Evolutionary conservation across 305 asterid genomes (phyloP).

Genomic region (Fraxinus greggii): DNA sequence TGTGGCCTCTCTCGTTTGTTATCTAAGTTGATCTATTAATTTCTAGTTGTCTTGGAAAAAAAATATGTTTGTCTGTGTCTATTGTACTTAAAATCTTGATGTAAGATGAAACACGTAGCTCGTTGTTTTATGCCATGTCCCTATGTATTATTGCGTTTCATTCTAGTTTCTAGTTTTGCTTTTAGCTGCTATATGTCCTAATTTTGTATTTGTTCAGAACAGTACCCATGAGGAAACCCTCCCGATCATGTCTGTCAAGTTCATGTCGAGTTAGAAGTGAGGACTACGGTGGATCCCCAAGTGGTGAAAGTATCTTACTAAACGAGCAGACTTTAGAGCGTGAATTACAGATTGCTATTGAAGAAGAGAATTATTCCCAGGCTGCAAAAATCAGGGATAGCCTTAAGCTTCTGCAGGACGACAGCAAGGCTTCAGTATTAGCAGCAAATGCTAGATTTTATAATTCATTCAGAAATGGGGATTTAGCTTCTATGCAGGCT

Average conservation of each 20-base stretch:
- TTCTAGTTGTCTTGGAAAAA: neutral
- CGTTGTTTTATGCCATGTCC: neutral
- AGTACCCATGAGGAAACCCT: slow-evolving; percentile 45
- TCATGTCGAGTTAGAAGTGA: slow-evolving; percentile 62
- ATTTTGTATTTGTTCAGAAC: slow-evolving; percentile 50
- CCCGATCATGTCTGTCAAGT: slow-evolving; percentile 33
- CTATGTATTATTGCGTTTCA: neutral
- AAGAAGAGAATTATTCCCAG: slow-evolving; percentile 74
- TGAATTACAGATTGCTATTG: slow-evolving; percentile 64
- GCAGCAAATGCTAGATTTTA: slow-evolving; percentile 85
- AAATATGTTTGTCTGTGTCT: neutral
- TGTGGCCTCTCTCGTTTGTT: neutral
- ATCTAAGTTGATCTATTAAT: neutral
- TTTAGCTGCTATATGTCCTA: slow-evolving; percentile 26
- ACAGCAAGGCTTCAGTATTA: slow-evolving; percentile 70
- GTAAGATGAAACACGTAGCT: neutral
- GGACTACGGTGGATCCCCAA: slow-evolving; percentile 69
- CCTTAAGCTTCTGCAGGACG: slow-evolving; percentile 79
- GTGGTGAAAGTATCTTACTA: slow-evolving; percentile 76
- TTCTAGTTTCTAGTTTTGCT: slow-evolving; percentile 2
- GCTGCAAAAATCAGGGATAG: slow-evolving; percentile 93
- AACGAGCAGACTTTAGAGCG: slow-evolving; percentile 69
- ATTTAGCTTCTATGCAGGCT: slow-evolving; percentile 78
- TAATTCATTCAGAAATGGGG: slow-evolving; percentile 74
- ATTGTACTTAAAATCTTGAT: neutral